phyloP scores from a whole-genome alignment of 768 basidiomycete genomes.

The Mrakia hoshinonis region DNA sequence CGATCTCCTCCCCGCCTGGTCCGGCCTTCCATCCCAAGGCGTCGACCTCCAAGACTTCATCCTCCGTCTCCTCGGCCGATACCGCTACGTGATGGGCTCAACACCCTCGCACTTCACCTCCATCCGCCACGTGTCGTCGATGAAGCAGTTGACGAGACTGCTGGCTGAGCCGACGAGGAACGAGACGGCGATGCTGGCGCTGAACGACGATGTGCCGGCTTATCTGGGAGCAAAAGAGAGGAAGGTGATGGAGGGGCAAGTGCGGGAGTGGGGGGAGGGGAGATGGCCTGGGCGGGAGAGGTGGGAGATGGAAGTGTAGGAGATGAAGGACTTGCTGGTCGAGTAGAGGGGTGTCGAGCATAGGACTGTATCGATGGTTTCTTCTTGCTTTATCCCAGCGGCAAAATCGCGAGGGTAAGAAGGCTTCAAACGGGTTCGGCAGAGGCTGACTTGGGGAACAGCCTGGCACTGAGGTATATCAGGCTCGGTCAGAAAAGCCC shows the following conservation, averaged over 20 bases:
- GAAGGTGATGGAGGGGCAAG: neutral
- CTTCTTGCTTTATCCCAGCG: too few relatives aligned
- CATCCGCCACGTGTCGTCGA: neutral
- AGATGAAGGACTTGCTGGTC: too few relatives aligned
- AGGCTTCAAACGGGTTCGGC: too few relatives aligned
- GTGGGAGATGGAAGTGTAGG: conserved; percentile 26
- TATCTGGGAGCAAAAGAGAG: neutral
- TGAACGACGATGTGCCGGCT: conserved; percentile 20
- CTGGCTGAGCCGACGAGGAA: neutral
- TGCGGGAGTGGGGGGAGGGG: conserved; percentile 13
- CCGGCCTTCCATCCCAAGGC: neutral
- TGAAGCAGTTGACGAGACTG: neutral
- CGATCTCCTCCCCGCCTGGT: conserved; percentile 24
- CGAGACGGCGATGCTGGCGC: conserved; percentile 19
- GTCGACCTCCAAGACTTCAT: conserved; percentile 16
- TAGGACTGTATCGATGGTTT: too few relatives aligned
- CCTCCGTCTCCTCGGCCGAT: conserved; percentile 20
- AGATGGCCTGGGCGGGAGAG: conserved; percentile 16
- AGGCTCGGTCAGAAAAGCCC: too few relatives aligned
- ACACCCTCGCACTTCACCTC: conserved; percentile 24
- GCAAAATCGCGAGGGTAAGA: too few relatives aligned
- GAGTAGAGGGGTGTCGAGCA: too few relatives aligned
- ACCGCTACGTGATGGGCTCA: conserved; percentile 18
- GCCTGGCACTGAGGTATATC: too few relatives aligned
- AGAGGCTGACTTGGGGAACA: too few relatives aligned